Base-by-base conservation (phyloP, 805 yeast genomes). In the Wickerhamomyces sydowiorum region DNA sequence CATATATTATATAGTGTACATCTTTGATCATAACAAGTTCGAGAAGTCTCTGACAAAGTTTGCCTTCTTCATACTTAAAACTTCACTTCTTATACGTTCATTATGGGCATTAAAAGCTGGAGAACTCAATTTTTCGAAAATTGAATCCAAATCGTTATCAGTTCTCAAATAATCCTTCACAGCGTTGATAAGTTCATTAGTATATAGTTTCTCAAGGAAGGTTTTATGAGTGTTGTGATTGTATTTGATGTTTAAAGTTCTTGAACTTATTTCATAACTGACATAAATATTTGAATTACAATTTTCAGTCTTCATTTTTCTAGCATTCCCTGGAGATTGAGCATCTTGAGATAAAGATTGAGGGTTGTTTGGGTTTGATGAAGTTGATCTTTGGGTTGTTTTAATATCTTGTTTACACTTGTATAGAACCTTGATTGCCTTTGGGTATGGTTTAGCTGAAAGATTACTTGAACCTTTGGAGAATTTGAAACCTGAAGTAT, bases 401-500 rank as follows among this genome's bases (percentile, higher is more conserved):
- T 49, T 55, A 14, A 51, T 32, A 38, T 56, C 58, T 42, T 56
- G 59, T 38, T 51, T 56, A 29, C 57, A 54, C 41, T 46, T 51
- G 45, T 42, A 54, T 13, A 56, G 38, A 18, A 54, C 28, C 32
- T 56, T 56, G 43, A 56, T 51, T 9, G 56, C 42, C 30, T 56
- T 54, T 18, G 56, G 56, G 33, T 41, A 45, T 1, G 56, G 53
- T 29, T 49, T 54, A 3, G 45, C 41, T 10, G 55, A 44, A 12
- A 49, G 38, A 30, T 54, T 54, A 10, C 49, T 47, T 23, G 51
- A 41, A 13, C 52, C 41, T 38, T 51, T 54, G 13, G 49, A 48
- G 37, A 54, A 56, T 38, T 51, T 50, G 42, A 46, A 56, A 3
- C 57, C 56, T 2, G 58, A 51, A 12, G 40, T 39, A n/a, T 38